A percentile compares a stretch with the other conserved stretches of the same genome.
Conservation (phyloP, 805 yeast genomes). For the Myxozyma monticola region DNA sequence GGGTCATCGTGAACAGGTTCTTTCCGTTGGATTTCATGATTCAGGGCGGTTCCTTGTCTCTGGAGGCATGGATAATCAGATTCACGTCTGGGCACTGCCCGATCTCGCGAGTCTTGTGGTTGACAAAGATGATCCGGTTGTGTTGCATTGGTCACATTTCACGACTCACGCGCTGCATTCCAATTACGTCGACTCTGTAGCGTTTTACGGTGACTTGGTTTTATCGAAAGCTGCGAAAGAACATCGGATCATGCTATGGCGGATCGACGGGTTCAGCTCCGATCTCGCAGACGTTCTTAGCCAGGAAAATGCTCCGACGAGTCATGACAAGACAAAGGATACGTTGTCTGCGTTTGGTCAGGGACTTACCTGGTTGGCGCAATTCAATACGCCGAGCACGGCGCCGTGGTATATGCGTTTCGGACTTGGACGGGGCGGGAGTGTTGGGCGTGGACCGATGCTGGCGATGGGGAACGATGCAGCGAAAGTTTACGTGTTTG, state of each 20-base stretch:
- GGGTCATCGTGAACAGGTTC: conserved; percentile 28
- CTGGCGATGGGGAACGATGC: conserved; percentile 27
- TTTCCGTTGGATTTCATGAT: conserved; percentile 24
- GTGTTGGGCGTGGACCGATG: conserved; percentile 1
- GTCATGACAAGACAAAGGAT: conserved; percentile 21
- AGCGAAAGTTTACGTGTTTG: conserved; percentile 19
- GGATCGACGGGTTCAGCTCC: conserved; percentile 22
- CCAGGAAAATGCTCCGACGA: conserved; percentile 27
- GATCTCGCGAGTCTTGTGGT: conserved; percentile 8
- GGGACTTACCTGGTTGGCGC: conserved; percentile 19
- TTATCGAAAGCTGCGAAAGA: conserved; percentile 28
- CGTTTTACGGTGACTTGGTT: conserved; percentile 25
- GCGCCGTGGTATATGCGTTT: conserved; percentile 30
- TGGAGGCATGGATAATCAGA: conserved; percentile 28
- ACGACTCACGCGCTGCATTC: conserved; percentile 19
- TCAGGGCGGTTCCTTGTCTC: conserved; percentile 26
- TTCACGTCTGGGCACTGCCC: conserved; percentile 26
- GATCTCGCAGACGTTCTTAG: conserved; percentile 12
- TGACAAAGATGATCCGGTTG: conserved; percentile 19
- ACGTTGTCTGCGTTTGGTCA: conserved; percentile 23
- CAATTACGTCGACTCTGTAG: conserved; percentile 26
- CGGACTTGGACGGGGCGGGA: conserved; percentile 12
- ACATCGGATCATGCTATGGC: conserved; percentile 24
- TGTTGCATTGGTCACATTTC: conserved; percentile 27
- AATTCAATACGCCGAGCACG: conserved; percentile 21